phyloP scores from a whole-genome alignment of 2,329 filamentous ascomycete species.

The Trichoderma arundinaceum region DNA sequence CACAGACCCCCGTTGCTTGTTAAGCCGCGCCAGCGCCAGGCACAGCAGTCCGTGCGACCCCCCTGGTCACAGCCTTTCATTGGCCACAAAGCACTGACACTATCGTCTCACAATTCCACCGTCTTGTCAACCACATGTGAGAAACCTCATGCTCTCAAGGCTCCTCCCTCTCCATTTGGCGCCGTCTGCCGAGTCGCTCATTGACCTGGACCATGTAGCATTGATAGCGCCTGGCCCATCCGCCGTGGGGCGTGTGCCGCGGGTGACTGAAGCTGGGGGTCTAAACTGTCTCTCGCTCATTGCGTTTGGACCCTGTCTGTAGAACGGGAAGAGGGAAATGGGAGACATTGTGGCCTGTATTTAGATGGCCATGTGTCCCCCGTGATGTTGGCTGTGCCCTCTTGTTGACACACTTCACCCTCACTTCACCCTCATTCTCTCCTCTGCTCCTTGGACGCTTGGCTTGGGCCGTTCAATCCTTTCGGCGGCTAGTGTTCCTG shows the following conservation, averaged over 20 bases:
- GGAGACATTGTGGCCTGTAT: constrained; percentile 27
- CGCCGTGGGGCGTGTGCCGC: too few relatives aligned
- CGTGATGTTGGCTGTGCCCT: background rate
- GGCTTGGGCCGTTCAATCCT: constrained; percentile 42
- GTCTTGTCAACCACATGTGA: constrained; percentile 3
- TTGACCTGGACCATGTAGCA: background rate
- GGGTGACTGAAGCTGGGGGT: constrained; percentile 1
- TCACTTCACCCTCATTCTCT: constrained; percentile 26
- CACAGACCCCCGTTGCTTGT: too few relatives aligned
- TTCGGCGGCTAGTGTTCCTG: constrained; percentile 41
- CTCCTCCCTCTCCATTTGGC: background rate
- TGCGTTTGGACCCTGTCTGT: background rate
- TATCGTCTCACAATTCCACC: constrained; percentile 29
- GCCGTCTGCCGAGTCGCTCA: background rate
- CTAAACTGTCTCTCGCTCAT: background rate
- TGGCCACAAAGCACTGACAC: constrained; percentile 22
- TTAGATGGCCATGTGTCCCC: constrained; percentile 24
- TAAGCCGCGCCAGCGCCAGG: too few relatives aligned
- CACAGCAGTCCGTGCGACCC: too few relatives aligned
- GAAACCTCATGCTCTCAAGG: constrained; percentile 1
- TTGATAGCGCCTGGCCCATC: background rate
- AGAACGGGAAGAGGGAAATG: background rate
- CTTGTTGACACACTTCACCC: background rate
- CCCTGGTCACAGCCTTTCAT: background rate
- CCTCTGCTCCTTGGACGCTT: constrained; percentile 18